Conservation (phyloP, 768 basidiomycete species). For the Mycena galopus region DNA sequence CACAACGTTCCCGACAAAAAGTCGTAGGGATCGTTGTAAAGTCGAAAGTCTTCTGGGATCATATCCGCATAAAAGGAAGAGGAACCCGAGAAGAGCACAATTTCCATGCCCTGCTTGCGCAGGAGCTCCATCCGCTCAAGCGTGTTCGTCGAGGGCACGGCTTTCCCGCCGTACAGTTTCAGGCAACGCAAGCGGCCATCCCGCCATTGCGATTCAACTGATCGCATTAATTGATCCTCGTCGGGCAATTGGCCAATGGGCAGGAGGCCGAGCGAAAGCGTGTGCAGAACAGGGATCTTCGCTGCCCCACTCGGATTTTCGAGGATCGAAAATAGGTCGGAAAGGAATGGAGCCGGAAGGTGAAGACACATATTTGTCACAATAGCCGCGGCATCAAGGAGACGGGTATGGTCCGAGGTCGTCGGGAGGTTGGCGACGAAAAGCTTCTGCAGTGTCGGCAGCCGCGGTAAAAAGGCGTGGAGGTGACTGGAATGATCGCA, state of each 20-base stretch:
- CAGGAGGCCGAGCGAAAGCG: neutral
- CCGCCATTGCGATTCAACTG: constrained; percentile 8
- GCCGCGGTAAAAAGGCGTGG: neutral
- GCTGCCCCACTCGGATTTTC: neutral
- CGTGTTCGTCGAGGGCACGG: neutral
- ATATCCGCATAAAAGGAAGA: no score
- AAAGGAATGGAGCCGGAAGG: neutral
- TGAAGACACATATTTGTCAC: neutral
- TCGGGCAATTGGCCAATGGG: neutral
- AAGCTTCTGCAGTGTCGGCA: constrained; percentile 8
- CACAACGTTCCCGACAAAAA: no score
- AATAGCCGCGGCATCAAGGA: constrained; percentile 2
- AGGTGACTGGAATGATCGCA: neutral
- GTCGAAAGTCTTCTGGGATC: no score
- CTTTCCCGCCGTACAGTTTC: neutral
- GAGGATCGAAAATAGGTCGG: constrained; percentile 4
- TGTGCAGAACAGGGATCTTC: neutral
- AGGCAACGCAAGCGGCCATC: neutral
- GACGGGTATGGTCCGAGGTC: neutral
- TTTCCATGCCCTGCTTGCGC: constrained; percentile 5
- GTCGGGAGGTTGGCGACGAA: neutral
- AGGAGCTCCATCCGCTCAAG: constrained; percentile 4
- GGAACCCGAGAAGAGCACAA: no score
- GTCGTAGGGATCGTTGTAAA: no score
- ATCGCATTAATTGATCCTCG: neutral